phyloP scores from a whole-genome alignment of 805 yeast species.

The Candida caryicola region DNA sequence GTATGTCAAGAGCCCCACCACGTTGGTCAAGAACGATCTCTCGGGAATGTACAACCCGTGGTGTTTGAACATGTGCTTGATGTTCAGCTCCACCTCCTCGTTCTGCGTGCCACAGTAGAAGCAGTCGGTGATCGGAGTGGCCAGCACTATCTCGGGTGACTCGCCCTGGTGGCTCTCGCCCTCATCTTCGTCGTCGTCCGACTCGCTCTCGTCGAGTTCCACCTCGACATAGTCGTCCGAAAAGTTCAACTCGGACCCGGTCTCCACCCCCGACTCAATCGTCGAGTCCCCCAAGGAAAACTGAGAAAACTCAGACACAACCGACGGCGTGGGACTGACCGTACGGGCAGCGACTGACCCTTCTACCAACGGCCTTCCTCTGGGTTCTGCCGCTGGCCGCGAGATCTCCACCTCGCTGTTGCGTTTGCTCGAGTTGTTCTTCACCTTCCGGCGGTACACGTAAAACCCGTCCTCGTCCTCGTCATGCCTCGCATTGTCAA shows the following conservation, averaged over 20 bases:
- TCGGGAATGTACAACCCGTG: conserved; percentile 49
- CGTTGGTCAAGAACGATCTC: conserved; percentile 33
- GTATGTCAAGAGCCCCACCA: conserved; percentile 38
- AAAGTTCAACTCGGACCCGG: conserved; percentile 50
- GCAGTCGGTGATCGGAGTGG: conserved; percentile 51
- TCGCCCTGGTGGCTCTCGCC: conserved; percentile 21
- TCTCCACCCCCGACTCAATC: conserved; percentile 36
- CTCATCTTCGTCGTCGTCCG: conserved; percentile 22
- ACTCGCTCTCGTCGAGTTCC: conserved; percentile 17
- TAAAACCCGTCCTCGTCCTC: conserved; percentile 59
- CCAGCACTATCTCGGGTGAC: conserved; percentile 22
- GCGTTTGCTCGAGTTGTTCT: conserved; percentile 22
- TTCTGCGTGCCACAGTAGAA: conserved; percentile 57
- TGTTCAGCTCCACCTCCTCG: conserved; percentile 52
- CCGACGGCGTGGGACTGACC: conserved; percentile 53
- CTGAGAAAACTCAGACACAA: conserved; percentile 52
- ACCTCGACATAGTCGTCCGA: conserved; percentile 18
- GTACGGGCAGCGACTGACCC: conserved; percentile 38
- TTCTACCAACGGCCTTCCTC: conserved; percentile 32
- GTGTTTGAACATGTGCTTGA: conserved; percentile 42
- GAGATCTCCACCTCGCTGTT: conserved; percentile 8
- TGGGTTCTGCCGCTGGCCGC: conserved; percentile 31
- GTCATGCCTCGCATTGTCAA: conserved; percentile 12
- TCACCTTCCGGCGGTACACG: conserved; percentile 27
- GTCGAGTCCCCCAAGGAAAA: conserved; percentile 51